Conservation (phyloP, 2,329 filamentous ascomycete species). For the Ilyonectria robusta region DNA sequence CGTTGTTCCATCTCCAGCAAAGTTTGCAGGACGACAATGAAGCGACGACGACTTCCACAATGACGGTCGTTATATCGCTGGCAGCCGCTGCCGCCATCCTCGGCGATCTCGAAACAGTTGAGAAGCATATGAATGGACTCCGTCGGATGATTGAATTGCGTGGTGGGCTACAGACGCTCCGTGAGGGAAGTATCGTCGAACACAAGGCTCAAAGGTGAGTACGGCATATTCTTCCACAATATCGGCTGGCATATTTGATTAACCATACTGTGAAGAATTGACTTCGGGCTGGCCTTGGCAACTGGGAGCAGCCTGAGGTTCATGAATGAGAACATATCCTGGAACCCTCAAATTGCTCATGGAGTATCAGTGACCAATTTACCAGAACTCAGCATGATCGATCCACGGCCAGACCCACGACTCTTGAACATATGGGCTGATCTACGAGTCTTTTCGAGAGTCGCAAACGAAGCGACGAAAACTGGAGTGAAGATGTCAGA, state of each 20-base stretch:
- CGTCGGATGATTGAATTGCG: conserved; percentile 40
- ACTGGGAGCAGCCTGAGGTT: conserved; percentile 25
- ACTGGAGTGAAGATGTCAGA: conserved; percentile 37
- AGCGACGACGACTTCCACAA: conserved; percentile 36
- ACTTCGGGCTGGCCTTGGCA: conserved; percentile 31
- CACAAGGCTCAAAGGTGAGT: conserved; percentile 33
- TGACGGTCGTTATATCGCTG: conserved; percentile 39
- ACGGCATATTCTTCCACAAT: neutral
- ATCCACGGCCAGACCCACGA: conserved; percentile 31
- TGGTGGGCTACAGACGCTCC: conserved; percentile 38
- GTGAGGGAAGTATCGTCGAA: conserved; percentile 28
- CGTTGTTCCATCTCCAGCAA: conserved; percentile 38
- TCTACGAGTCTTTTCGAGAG: conserved; percentile 40
- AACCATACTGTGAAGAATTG: conserved; percentile 13
- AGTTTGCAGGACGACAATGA: conserved; percentile 33
- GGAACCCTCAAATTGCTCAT: conserved; percentile 28
- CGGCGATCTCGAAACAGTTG: conserved; percentile 39
- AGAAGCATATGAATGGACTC: conserved; percentile 46
- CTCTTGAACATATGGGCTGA: conserved; percentile 44
- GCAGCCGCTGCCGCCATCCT: conserved; percentile 41
- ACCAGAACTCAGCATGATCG: conserved; percentile 27
- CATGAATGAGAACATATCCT: conserved; percentile 24
- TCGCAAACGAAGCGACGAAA: conserved; percentile 39
- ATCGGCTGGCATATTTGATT: neutral
- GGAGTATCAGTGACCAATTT: conserved; percentile 1